Percentiles rank a stretch among this genome's conserved stretches.
These are phyloP conservation scores for Trametes elegans DNA, from an alignment of 768 basidiomycete species.

Conservation along the genomic window DNA sequence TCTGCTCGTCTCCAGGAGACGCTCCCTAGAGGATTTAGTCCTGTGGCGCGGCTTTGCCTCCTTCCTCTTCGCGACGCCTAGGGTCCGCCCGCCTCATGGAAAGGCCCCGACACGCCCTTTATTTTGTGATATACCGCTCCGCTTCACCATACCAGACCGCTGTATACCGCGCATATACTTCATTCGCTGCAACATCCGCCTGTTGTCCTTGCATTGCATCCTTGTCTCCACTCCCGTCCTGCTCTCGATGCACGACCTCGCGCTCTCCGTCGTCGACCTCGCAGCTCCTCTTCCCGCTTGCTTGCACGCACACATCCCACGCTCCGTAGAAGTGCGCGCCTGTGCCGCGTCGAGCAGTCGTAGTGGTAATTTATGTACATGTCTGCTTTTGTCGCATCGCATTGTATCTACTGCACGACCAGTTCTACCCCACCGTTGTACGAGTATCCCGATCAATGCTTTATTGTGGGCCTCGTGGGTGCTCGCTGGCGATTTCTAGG, in stretches of 20 bases:
- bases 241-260: not conserved
- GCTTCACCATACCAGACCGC: conserved; percentile 1
- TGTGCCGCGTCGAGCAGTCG: not conserved
- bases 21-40: conserved; percentile 15
- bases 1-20: conserved; percentile 8
- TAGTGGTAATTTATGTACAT: conserved; percentile 6
- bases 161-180: conserved; percentile 5
- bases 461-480: not conserved
- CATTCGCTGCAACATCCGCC: not conserved
- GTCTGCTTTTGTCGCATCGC: conserved; percentile 7
- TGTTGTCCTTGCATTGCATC: not conserved
- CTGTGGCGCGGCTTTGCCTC: not conserved
- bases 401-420: conserved; percentile 10
- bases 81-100: not conserved
- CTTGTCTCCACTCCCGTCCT: not conserved
- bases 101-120: not conserved
- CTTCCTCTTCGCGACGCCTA: not conserved
- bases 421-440: not conserved
- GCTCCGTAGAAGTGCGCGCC: too few relatives aligned
- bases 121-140: conserved; percentile 7
- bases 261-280: not conserved
- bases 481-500: not conserved
- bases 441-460: not conserved
- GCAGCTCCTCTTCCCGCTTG: not conserved
- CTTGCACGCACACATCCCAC: not conserved